Conservation (phyloP, 371 early-diverging fungal species). For the Apophysomyces elegans region DNA sequence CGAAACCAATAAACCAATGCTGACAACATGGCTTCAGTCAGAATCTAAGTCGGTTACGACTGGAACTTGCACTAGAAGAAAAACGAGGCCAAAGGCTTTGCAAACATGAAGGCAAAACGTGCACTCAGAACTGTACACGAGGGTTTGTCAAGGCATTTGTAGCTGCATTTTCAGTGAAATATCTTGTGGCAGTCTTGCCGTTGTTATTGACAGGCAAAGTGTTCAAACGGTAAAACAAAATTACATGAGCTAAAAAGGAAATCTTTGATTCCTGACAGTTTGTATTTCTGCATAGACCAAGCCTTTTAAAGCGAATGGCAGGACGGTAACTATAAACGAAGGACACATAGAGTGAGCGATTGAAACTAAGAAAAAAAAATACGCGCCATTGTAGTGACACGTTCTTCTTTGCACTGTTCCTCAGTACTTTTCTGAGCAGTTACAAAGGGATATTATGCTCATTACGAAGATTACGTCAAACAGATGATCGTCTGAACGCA, state of each 20-base stretch:
- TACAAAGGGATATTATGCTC: conserved; percentile 82
- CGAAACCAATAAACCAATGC: neutral
- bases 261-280: neutral
- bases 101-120: conserved; percentile 78
- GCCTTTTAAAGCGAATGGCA: conserved; percentile 61
- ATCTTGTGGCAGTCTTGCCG: conserved; percentile 73
- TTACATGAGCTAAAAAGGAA: neutral
- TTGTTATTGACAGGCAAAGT: conserved; percentile 67
- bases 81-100: conserved; percentile 46
- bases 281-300: conserved; percentile 37
- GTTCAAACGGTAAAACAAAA: conserved; percentile 57
- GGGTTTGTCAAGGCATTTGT: conserved; percentile 77
- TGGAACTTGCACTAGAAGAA: conserved; percentile 41
- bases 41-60: conserved; percentile 59
- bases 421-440: conserved; percentile 75
- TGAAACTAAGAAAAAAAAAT: neutral
- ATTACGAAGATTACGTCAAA: conserved; percentile 61
- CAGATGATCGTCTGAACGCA: conserved; percentile 65
- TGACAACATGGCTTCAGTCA: conserved; percentile 41
- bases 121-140: conserved; percentile 73
- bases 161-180: conserved; percentile 76
- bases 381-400: conserved; percentile 62
- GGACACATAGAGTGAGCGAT: neutral
- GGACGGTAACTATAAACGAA: conserved; percentile 44
- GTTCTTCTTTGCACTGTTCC: conserved; percentile 77